Evolutionary conservation across 352 stramenopile species (phyloP), one percentile per base, ranked within the genome.

Genomic region (Salisapilia sapeloensis): DNA sequence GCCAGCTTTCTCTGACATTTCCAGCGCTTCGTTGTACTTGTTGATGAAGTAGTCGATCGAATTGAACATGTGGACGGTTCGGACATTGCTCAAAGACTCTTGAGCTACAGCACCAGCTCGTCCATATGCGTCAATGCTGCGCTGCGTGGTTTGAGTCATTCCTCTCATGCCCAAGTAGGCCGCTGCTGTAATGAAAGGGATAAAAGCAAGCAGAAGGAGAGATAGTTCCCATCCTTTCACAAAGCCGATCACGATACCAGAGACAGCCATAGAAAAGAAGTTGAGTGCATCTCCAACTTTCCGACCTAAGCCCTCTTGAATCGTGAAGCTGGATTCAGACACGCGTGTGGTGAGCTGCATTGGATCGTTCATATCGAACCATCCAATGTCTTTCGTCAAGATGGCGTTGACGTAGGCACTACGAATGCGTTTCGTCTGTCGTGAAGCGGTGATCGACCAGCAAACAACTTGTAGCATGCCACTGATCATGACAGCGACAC

Each of bases 1-100:
- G 17, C 52, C 49, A 11, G 46, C 48, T 12, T 29, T 22, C 9
- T 48, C 46, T 1, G 53, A 40, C 4, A 35, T n/a, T 2, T 24
- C 28, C 4, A 74, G 36, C 9, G 57, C 51, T 1, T 10, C 24
- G 2, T 48, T 35, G 42, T 70, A 74, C 24, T 64, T 61, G 15
- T 40, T 27, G 1, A 55, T 33, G 18, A 66, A 53, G 6, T 38
- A 19, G 0, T 37, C 23, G 6, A 66, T 33, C 4, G 37, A 42
- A 23, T 58, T 63, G 31, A 74, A 60, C 42, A 61, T 55, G 40
- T 62, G 45, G n/a, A 74, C 56, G 2, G 59, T 69, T 16, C 54
- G 52, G 1, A 47, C 23, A 32, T 63, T 64, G 31, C 42, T 31
- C 10, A 64, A 40, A 10, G 44, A 19, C 24, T 69, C 56, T 29